Conservation (phyloP, 441 rosid species). For the Arabidopsis hybrid region DNA sequence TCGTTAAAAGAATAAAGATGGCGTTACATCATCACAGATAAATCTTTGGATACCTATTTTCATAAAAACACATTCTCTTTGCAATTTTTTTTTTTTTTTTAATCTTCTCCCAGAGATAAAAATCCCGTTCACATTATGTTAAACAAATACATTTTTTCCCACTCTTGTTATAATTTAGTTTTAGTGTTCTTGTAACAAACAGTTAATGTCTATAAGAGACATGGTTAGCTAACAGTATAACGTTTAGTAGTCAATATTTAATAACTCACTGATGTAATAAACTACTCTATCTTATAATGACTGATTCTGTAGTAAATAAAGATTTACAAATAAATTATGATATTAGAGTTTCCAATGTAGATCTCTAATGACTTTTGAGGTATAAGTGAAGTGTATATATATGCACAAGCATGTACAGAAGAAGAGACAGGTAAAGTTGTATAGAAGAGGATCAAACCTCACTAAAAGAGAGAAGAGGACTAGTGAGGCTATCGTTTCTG, state of each 20-base stretch:
- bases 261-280: background rate
- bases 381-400: background rate
- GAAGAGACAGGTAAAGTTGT: background rate
- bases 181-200: no score
- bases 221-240: background rate
- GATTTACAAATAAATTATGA: constrained; percentile 21
- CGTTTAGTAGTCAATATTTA: background rate
- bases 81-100: background rate
- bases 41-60: constrained; percentile 27
- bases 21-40: constrained; percentile 2
- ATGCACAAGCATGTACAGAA: constrained; percentile 34
- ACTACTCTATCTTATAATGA: background rate
- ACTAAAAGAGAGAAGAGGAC: constrained; percentile 69
- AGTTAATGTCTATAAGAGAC: no score
- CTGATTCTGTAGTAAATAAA: constrained; percentile 14
- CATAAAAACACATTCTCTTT: constrained; percentile 3
- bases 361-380: constrained; percentile 24
- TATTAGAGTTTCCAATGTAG: constrained; percentile 18
- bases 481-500: constrained; percentile 60
- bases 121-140: no score
- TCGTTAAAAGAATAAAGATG: background rate
- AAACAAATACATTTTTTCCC: no score
- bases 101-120: no score
- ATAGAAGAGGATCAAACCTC: constrained; percentile 44
- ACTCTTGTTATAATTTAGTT: no score